Base-by-base conservation (phyloP, 2,329 filamentous ascomycete genomes). In the Nigrospora sphaerica region DNA sequence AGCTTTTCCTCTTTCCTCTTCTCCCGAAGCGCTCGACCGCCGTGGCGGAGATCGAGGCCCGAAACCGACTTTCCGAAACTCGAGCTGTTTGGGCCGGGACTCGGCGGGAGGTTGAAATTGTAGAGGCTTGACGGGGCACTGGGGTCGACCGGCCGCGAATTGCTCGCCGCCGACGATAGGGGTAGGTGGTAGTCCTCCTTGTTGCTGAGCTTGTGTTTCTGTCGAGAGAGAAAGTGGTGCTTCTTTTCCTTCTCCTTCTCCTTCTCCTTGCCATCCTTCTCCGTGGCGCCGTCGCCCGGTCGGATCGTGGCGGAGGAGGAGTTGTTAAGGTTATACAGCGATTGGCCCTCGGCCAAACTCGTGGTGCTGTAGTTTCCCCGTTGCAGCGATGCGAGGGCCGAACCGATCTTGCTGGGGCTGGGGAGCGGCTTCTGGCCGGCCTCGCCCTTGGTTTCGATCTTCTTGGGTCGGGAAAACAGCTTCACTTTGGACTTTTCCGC, bases 11-110 rank as follows among this genome's bases (percentile, higher is more conserved):
- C 83, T 54, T 85, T 84, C 62, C 85, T 86, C 71, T 92, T 95
- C 60, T 95, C 89, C 34, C 86, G 78, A 39, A 91, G 66, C 7
- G 83, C 86, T 37, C 85, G 78, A 1, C 84, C 87, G 37, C 85
- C 88, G 66, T 92, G 87, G 44, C 88, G 75, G 23, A 92, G 69
- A 63, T 92, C 88, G 38, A 92, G 71, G 0, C 86, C 86, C 49
- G 86, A 92, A 59, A 93, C 86, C 3, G 85, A 86, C 67, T 93
- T 95, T 34, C 83, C 76, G 62, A 97, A 95, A 32, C 78, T 73
- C 23, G 74, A 77, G 44, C 73, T 77, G 43, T 74, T 77, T 13
- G 83, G 80, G 0, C 78, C 83, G 1, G 87, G 86, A 49, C 84
- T 89, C 9, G 83, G 76, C 1, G 86, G 86, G 2, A 87, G 66